A percentile compares a stretch with the other conserved stretches of the same genome.
These are phyloP conservation scores for Starmerella riodocensis DNA, from an alignment of 805 yeast species.

Conservation along the genomic window DNA sequence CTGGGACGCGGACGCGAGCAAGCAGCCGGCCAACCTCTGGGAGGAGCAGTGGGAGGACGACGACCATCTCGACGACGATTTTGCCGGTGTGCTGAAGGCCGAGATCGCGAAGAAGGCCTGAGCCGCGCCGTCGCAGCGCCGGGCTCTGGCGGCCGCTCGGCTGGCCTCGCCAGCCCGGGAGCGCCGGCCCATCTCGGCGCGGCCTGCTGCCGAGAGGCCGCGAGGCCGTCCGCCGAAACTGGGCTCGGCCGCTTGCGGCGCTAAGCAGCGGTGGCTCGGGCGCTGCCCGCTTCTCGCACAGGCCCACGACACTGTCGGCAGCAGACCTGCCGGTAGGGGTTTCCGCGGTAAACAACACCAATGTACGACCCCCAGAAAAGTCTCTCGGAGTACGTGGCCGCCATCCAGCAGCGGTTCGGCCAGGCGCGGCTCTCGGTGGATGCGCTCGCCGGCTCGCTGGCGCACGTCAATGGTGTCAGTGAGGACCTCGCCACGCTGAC, in stretches of 20 bases:
- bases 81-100: slow-evolving; percentile 52
- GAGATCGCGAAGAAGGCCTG: slow-evolving; percentile 12
- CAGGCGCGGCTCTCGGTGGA: background rate
- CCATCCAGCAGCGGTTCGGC: background rate
- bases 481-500: slow-evolving; percentile 1
- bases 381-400: background rate
- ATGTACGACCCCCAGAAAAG: slow-evolving; percentile 2
- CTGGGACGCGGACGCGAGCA: slow-evolving; percentile 36
- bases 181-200: too few species aligned
- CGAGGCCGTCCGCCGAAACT: too few species aligned
- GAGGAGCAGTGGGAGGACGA: slow-evolving; percentile 94
- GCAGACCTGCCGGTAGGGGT: too few species aligned
- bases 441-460: background rate
- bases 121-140: background rate
- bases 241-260: too few species aligned
- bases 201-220: too few species aligned
- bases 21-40: slow-evolving; percentile 51
- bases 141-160: too few species aligned
- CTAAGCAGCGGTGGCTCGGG: too few species aligned
- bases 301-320: too few species aligned
- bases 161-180: too few species aligned
- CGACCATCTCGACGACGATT: slow-evolving; percentile 75
- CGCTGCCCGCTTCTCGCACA: too few species aligned
- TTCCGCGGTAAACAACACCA: too few species aligned
- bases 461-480: background rate